Percentiles rank a stretch among this genome's conserved stretches.
Conservation (phyloP, 2,329 filamentous ascomycete species). For the Penicillium rolfsii region DNA sequence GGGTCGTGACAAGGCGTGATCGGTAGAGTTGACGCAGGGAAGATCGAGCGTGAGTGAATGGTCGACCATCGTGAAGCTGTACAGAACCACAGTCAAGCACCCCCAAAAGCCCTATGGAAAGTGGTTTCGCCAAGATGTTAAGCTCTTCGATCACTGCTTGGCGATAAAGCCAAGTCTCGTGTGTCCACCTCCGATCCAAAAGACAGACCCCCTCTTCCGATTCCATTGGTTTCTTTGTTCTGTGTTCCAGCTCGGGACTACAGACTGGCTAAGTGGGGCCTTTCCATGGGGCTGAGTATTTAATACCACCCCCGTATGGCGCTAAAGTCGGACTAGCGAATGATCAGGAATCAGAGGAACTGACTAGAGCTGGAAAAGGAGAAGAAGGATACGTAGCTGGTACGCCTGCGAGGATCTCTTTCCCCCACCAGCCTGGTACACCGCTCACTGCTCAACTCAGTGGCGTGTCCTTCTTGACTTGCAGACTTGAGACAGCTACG, state of each 20-base stretch:
- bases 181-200: neutral
- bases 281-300: neutral
- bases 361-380: neutral
- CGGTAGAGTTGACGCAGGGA: neutral
- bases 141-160: conserved; percentile 1
- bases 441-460: neutral
- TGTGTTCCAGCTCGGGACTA: neutral
- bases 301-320: neutral
- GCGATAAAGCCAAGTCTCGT: conserved; percentile 7
- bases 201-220: neutral
- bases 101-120: neutral
- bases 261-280: conserved; percentile 1
- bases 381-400: neutral
- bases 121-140: conserved; percentile 3
- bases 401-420: neutral
- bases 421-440: neutral
- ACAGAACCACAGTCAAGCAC: neutral
- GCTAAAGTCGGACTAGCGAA: neutral
- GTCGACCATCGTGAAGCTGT: too few relatives aligned
- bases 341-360: neutral
- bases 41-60: neutral
- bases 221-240: neutral
- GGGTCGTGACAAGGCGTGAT: conserved; percentile 1
- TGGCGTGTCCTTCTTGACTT: neutral
- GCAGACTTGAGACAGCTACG: neutral